Evolutionary conservation across 2,329 filamentous ascomycete species (phyloP), one percentile per base, ranked within the genome.

Genomic region (Fusarium albidum): DNA sequence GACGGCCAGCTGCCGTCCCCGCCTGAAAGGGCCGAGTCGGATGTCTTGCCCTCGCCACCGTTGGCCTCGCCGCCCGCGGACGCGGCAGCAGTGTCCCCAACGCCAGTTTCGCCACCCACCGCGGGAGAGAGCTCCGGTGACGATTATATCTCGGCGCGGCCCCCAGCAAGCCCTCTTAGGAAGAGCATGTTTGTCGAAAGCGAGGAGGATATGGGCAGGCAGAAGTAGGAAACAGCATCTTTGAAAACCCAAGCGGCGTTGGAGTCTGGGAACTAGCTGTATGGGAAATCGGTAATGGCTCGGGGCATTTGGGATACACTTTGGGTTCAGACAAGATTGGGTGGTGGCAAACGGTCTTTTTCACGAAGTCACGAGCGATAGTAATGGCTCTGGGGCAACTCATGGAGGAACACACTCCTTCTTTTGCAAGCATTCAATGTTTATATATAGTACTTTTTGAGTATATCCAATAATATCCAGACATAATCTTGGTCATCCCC

Each of bases 101-200:
- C 38, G 8, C 41, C 52, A 3, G 33, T 57, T 9, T 72, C 70
- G 13, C 71, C 69, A n/a, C 70, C 69, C 0, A 68, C 65, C 3
- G 65, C 62, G 1, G 61, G 56, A 3, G 70, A 72, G 31, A 50
- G 45, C 10, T 21, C 57, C 1, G 65, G 63, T 0, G 60, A 64
- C 3, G 71, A 73, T 18, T 73, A 71, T 27, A 31, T 71, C 8
- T 56, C 69, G 1, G 67, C 58, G 5, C 68, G 61, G 37, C 44
- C 65, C 5, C 52, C 59, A 3, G 44, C 64, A 8, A 66, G 59
- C 38, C 64, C 69, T 5, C 38, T 70, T n/a, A 66, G 76, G 44
- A 73, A 68, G 66, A 78, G 76, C 25, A 71, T 76, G 32, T 79
- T 79, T 34, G 64, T 68, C 7, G 77, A 78, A 61, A 72, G 70